phyloP scores from a whole-genome alignment of 352 stramenopile species.

The Globisporangium megalacanthum region DNA sequence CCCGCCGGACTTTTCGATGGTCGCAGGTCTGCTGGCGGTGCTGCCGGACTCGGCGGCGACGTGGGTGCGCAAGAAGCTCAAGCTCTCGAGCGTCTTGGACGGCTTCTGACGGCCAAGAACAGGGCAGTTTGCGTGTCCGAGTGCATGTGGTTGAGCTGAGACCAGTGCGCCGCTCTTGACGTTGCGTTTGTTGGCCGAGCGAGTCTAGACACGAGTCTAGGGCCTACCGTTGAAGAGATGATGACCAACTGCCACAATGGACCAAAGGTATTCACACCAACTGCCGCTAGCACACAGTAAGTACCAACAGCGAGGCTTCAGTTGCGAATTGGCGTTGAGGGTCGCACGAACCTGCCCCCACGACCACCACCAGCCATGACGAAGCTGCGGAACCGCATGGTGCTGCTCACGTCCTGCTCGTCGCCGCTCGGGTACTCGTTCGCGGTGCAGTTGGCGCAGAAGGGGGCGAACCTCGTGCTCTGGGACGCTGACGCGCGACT shows the following conservation, averaged over 20 bases:
- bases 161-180: not conserved
- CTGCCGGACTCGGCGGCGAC: slow-evolving; percentile 5
- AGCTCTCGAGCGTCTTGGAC: slow-evolving; percentile 14
- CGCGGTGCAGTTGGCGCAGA: slow-evolving; percentile 11
- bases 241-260: no score
- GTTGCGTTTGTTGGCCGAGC: no score
- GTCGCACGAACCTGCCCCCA: not conserved
- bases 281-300: not conserved
- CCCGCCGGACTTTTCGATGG: slow-evolving; percentile 9
- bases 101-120: slow-evolving; percentile 3
- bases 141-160: not conserved
- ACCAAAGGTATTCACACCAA: no score
- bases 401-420: slow-evolving; percentile 14
- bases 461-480: slow-evolving; percentile 14
- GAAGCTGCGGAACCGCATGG: slow-evolving; percentile 15
- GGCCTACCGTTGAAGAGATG: no score
- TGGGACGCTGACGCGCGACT: slow-evolving; percentile 9
- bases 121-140: not conserved
- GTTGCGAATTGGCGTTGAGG: not conserved
- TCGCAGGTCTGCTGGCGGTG: slow-evolving; percentile 6
- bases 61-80: slow-evolving; percentile 14
- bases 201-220: no score
- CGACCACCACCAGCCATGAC: slow-evolving; percentile 11
- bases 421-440: slow-evolving; percentile 18
- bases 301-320: not conserved